A percentile compares a stretch with the other conserved stretches of the same genome.
phyloP scores from a whole-genome alignment of 495 filamentous ascomycete species.

The Penicillium herquei region DNA sequence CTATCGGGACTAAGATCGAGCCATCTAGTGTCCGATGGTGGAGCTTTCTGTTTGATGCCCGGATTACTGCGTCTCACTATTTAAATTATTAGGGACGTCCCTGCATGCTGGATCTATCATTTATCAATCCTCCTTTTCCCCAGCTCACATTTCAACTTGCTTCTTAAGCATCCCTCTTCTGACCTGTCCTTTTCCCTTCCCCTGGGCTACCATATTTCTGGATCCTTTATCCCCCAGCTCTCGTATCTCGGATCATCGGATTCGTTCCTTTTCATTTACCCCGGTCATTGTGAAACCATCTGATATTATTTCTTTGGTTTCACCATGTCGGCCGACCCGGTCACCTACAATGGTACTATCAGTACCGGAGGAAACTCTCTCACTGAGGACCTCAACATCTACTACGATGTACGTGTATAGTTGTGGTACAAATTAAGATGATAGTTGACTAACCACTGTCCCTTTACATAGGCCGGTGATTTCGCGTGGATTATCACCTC shows the following conservation, averaged over 20 bases:
- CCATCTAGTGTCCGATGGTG: conserved; percentile 24
- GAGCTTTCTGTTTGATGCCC: conserved; percentile 10
- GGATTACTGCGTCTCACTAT: conserved; percentile 14
- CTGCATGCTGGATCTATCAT: conserved; percentile 27
- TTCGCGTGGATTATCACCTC: conserved; percentile 88
- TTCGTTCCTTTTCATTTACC: too few relatives aligned
- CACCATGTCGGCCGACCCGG: conserved; percentile 37
- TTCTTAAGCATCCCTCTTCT: neutral
- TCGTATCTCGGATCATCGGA: too few relatives aligned
- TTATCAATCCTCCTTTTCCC: conserved; percentile 11
- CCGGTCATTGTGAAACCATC: too few relatives aligned
- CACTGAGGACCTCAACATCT: conserved; percentile 72
- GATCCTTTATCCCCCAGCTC: neutral
- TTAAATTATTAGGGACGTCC: conserved; percentile 25
- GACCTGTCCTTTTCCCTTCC: neutral
- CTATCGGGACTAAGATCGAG: conserved; percentile 28
- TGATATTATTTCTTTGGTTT: conserved; percentile 1
- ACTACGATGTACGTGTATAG: conserved; percentile 65
- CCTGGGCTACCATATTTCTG: neutral
- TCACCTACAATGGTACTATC: conserved; percentile 64
- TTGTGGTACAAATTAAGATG: neutral
- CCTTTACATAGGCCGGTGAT: conserved; percentile 65
- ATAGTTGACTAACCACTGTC: conserved; percentile 14
- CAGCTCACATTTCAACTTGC: neutral
- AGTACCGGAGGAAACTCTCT: conserved; percentile 74